A percentile compares a stretch with the other conserved stretches of the same genome.
phyloP scores from a whole-genome alignment of 148 eudicot genomes.

The Rhododendron griersonianum region DNA sequence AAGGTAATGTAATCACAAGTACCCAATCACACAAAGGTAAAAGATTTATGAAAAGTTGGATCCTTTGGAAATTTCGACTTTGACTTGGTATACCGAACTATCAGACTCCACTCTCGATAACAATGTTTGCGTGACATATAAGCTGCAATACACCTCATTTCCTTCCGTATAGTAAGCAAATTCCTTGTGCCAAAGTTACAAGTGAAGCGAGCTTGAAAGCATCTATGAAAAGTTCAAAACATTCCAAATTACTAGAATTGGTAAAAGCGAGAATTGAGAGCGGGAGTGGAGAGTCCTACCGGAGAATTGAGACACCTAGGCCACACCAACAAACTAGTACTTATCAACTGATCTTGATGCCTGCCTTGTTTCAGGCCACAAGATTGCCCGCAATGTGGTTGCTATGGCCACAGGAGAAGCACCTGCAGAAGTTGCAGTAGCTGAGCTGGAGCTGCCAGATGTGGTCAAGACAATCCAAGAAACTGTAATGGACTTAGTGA shows the following conservation, averaged over 20 bases:
- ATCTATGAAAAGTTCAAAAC: no score
- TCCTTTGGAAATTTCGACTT: background rate
- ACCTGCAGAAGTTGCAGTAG: constrained; percentile 33
- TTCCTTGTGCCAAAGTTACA: background rate
- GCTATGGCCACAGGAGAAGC: constrained; percentile 86
- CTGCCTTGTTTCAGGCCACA: constrained; percentile 38
- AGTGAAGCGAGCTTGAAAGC: background rate
- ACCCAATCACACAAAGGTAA: background rate
- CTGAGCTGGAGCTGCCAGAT: constrained; percentile 62
- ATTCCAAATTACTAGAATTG: background rate
- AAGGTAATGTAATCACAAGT: background rate
- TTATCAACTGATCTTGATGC: background rate
- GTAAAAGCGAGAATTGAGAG: background rate
- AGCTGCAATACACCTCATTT: background rate
- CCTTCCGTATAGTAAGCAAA: background rate
- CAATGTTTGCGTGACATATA: background rate
- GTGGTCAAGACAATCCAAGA: constrained; percentile 58
- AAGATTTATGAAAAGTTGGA: background rate
- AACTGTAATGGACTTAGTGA: constrained; percentile 39
- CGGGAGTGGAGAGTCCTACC: background rate
- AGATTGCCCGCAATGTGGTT: constrained; percentile 68
- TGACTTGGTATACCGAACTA: background rate
- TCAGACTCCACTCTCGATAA: background rate
- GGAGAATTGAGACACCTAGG: background rate
- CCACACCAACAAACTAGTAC: background rate